These are phyloP conservation scores for Lanmaoa rubissima DNA, from an alignment of 768 basidiomycete genomes.

Conservation along the genomic window DNA sequence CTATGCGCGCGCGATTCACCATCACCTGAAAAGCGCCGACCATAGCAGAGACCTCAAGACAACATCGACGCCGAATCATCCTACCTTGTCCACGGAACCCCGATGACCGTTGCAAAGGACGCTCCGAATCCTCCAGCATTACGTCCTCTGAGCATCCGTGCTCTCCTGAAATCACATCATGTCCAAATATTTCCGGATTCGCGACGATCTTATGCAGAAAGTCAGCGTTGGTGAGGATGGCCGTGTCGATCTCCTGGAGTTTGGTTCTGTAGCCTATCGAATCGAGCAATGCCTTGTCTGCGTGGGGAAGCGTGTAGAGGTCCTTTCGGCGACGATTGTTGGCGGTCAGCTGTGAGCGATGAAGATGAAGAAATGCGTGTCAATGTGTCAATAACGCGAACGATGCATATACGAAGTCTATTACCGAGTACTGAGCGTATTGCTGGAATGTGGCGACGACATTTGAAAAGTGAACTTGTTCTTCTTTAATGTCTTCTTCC, in stretches of 20 bases:
- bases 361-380: background rate
- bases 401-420: background rate
- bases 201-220: slow-evolving; percentile 75
- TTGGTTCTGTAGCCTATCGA: slow-evolving; percentile 74
- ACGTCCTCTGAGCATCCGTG: slow-evolving; percentile 17
- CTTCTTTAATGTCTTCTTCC: slow-evolving; percentile 45
- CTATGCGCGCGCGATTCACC: slow-evolving; percentile 36
- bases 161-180: slow-evolving; percentile 32
- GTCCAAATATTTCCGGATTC: slow-evolving; percentile 79
- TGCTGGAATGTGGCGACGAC: slow-evolving; percentile 73
- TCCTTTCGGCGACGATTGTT: slow-evolving; percentile 76
- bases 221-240: slow-evolving; percentile 75
- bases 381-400: background rate
- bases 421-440: slow-evolving; percentile 68
- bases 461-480: slow-evolving; percentile 70
- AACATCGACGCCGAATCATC: slow-evolving; percentile 23
- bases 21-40: slow-evolving; percentile 14
- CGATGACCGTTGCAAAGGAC: background rate
- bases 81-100: slow-evolving; percentile 10
- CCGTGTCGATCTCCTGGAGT: slow-evolving; percentile 74
- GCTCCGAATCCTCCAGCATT: slow-evolving; percentile 17
- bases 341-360: slow-evolving; percentile 44
- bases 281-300: slow-evolving; percentile 68
- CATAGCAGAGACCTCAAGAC: slow-evolving; percentile 11
- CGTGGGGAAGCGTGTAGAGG: slow-evolving; percentile 62